Conservation (phyloP, 1,284 basidiomycete species). For the Ustilago shanxiensis region DNA sequence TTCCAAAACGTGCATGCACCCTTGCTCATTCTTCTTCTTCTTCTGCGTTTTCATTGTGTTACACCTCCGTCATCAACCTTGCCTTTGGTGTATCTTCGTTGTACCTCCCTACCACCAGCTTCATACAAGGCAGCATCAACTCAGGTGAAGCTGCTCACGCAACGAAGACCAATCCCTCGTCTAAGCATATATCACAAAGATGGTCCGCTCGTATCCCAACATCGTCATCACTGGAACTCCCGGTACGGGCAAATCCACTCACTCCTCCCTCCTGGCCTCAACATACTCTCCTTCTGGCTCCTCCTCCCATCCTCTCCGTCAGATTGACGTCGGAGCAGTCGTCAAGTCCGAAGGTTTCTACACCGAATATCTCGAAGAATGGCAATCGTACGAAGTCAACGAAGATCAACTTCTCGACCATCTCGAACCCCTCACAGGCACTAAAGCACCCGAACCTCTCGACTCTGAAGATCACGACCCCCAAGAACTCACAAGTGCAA, state of each 20-base stretch:
- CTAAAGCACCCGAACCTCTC: conserved; percentile 58
- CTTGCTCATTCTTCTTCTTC: no score
- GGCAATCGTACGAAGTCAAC: conserved; percentile 93
- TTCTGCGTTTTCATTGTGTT: no score
- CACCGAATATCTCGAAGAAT: conserved; percentile 89
- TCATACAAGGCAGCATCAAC: no score
- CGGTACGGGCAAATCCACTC: conserved; percentile 87
- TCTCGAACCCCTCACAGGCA: conserved; percentile 61
- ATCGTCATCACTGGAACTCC: conserved; percentile 94
- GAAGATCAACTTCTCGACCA: conserved; percentile 77
- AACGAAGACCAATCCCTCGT: no score
- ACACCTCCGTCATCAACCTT: not conserved
- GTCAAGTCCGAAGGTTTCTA: conserved; percentile 88
- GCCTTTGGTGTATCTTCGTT: not conserved
- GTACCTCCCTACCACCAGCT: no score
- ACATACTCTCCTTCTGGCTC: conserved; percentile 29
- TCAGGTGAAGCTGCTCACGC: no score
- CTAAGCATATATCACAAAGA: not conserved
- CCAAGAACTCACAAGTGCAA: conserved; percentile 20
- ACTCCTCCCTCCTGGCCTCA: conserved; percentile 74
- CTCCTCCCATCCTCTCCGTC: conserved; percentile 66
- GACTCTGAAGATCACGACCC: conserved; percentile 45
- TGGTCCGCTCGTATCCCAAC: conserved; percentile 75
- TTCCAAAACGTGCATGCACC: not conserved
- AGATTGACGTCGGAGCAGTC: conserved; percentile 90